Base-by-base conservation (phyloP, 371 early-diverging fungal species). In the Mucor piriformis region DNA sequence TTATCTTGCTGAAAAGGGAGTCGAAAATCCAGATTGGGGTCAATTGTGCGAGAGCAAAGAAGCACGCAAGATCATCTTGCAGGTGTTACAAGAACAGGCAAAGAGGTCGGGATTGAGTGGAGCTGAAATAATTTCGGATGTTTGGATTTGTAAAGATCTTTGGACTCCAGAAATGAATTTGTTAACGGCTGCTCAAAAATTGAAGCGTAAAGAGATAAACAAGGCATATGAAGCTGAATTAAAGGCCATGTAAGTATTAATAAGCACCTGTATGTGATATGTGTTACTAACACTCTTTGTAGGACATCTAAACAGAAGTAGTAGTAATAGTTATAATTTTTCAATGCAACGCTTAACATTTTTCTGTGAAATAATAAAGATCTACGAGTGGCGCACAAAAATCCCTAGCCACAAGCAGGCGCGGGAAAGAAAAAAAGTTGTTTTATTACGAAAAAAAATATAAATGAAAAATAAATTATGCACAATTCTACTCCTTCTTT, bases 181-280 rank as follows among this genome's bases (percentile, higher is more conserved):
- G 38, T 69, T 93, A 70, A 97, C 97, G 3, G 94, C 97, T 3
- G 94, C 97, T 10, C 90, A 89, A 74, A 97, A 97, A 76, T 65
- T 96, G 38, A 93, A 95, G 77, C 85, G 97, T 50, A 82, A 83
- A 51, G 90, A 85, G 21, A 84, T 95, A 29, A 70, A 83, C 54
- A 70, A 80, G 16, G 56, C 63, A 16, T 92, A 89, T 66, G 67
- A 73, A 46, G 32, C 48, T 1, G 70, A 89, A 38, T 76, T 96
- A 43, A 79, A 85, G 40, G 67, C 54, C 3, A 83, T 87, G 77
- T 91, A 84, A 51, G 69, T 61, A 23, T n/a, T n/a, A n/a, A n/a
- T n/a, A n/a, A n/a, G n/a, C n/a, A n/a, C n/a, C n/a, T n/a, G n/a
- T n/a, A n/a, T n/a, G n/a, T n/a, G n/a, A n/a, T n/a, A n/a, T n/a